phyloP scores from a whole-genome alignment of 2,329 filamentous ascomycete species.

The Periconia digitata region DNA sequence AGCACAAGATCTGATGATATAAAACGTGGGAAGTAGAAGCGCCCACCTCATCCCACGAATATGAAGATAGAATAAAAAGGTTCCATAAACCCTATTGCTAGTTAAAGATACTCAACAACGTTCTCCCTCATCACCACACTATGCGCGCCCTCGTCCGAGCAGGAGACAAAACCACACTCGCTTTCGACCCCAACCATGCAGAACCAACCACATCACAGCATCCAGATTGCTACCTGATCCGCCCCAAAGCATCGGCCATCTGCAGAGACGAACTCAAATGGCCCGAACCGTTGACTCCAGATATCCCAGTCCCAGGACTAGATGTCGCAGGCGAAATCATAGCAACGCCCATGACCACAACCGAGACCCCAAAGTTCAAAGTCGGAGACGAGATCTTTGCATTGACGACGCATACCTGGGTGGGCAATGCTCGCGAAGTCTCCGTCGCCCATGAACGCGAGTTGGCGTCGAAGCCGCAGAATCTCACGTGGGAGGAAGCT shows the following conservation, averaged over 20 bases:
- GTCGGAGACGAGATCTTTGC: constrained; percentile 34
- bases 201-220: constrained; percentile 20
- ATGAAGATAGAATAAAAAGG: no score
- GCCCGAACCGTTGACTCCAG: constrained; percentile 36
- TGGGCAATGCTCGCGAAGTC: constrained; percentile 44
- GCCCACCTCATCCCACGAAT: no score
- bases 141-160: constrained; percentile 24
- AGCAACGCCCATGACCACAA: constrained; percentile 28
- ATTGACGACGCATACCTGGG: constrained; percentile 31
- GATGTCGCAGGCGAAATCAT: constrained; percentile 48
- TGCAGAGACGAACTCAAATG: constrained; percentile 49
- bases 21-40: no score
- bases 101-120: no score
- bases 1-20: not conserved
- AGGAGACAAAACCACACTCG: constrained; percentile 13
- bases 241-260: constrained; percentile 42
- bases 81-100: no score
- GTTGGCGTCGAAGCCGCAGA: constrained; percentile 39
- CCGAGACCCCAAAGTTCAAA: constrained; percentile 34
- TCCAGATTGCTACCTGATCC: constrained; percentile 40
- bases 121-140: not conserved
- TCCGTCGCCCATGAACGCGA: constrained; percentile 39
- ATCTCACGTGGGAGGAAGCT: constrained; percentile 40
- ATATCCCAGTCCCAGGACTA: constrained; percentile 42
- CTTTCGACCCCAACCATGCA: constrained; percentile 20